Base-by-base conservation (phyloP, 768 basidiomycete genomes). In the Pulveroboletus sp. region DNA sequence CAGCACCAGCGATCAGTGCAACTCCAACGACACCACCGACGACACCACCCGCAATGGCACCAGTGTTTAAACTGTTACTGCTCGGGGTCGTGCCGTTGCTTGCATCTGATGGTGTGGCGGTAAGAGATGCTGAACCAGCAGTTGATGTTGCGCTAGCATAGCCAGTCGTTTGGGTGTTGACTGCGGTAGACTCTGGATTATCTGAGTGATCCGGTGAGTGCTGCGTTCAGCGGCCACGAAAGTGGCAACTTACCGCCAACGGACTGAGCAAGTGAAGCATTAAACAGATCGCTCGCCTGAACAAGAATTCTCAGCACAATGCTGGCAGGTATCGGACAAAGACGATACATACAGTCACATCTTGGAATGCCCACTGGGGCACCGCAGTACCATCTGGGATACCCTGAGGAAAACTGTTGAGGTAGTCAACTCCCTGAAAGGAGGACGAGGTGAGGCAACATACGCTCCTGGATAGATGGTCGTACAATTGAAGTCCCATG, bases 361-460 rank as follows among this genome's bases (percentile, higher is more conserved):
- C 75, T 29, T 78, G 65, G 51, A 77, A 86, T 12, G 83, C 83
- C 84, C 84, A 86, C 11, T 73, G 74, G 9, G 82, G 84, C 17
- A 85, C 72, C 11, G 69, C 65, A 2, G 77, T 70, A 9, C 74
- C 75, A 0, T 57, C 50, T 3, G 84, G 83, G 40, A 85, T 63
- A n/a, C 64, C 57, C 13, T 66, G 43, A 0, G 80, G 76, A 51
- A 68, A 83, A n/a, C 79, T 79, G 35, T 45, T 19, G 47, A 7
- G 37, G 24, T 24, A 10, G 16, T 55, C 12, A 53, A 23, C 16
- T 17, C 17, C 2, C 20, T 11, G n/a, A 20, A 12, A 32, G 41
- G 20, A 24, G 8, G 2, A 33, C 6, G 20, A 12, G 6, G 47
- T 5, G 43, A 20, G 19, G 14, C 1, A 45, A 59, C 63, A 24